Conservation (phyloP, 2,329 filamentous ascomycete species). For the Rhytidhysteron rufulum region DNA sequence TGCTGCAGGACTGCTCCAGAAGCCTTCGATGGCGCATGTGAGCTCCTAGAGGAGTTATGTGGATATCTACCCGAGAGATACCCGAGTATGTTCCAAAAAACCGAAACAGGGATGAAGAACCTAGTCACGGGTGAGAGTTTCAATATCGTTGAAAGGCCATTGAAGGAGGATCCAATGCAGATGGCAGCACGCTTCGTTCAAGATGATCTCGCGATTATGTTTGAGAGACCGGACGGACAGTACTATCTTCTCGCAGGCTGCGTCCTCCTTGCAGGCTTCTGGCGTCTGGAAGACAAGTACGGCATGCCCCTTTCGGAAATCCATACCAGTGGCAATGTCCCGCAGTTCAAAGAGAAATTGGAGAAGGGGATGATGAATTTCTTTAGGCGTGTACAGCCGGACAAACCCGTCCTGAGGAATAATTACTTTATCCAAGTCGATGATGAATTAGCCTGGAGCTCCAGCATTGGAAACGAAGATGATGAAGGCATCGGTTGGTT, state of each 20-base stretch:
- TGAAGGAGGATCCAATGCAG: conserved; percentile 74
- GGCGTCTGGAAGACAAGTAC: conserved; percentile 76
- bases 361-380: conserved; percentile 79
- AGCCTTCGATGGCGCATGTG: conserved; percentile 67
- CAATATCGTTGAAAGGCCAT: conserved; percentile 60
- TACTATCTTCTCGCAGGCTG: conserved; percentile 77
- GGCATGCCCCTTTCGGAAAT: conserved; percentile 77
- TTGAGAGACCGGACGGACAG: conserved; percentile 70
- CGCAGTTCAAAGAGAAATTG: conserved; percentile 66
- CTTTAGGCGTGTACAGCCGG: conserved; percentile 67
- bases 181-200: conserved; percentile 70
- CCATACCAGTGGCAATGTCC: conserved; percentile 73
- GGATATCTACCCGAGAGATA: conserved; percentile 72
- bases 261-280: conserved; percentile 76
- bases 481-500: conserved; percentile 63
- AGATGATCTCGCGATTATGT: conserved; percentile 81
- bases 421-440: conserved; percentile 91
- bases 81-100: conserved; percentile 64
- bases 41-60: conserved; percentile 70
- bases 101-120: conserved; percentile 65
- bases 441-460: conserved; percentile 70
- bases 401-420: conserved; percentile 64
- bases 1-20: conserved; percentile 67
- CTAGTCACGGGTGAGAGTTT: conserved; percentile 68
- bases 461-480: conserved; percentile 73